Evolutionary conservation across 2,329 filamentous ascomycete genomes (phyloP).

Genomic region (Didymella segeticola): DNA sequence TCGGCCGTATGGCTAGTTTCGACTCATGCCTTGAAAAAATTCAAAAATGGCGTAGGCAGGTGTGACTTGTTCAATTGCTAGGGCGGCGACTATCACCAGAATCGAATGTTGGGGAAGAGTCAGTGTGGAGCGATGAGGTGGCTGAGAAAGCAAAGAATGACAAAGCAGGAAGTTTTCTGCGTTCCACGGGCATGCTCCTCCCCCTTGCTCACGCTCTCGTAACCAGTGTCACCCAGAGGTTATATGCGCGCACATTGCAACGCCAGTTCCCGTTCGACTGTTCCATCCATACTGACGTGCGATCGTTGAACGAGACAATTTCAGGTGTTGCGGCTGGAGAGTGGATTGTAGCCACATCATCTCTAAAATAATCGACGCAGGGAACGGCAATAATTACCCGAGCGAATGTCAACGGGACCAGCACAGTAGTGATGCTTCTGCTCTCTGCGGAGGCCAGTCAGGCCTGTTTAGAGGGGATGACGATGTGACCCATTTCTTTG

Average conservation of each 20-base stretch:
- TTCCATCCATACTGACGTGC: not conserved
- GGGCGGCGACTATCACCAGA: constrained; percentile 6
- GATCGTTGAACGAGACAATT: not conserved
- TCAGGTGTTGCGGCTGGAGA: constrained; percentile 17
- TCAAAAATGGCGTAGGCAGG: not conserved
- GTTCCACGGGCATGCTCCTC: not conserved
- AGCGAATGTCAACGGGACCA: constrained; percentile 1
- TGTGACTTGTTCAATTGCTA: not conserved
- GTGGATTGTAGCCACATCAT: constrained; percentile 3
- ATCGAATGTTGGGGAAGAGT: not conserved
- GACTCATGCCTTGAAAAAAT: constrained; percentile 2
- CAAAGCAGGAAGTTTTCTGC: constrained; percentile 4
- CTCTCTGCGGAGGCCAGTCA: not conserved
- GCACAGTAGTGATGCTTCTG: not conserved
- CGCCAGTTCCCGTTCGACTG: not conserved
- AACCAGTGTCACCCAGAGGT: no score
- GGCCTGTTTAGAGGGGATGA: not conserved
- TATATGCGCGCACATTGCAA: no score
- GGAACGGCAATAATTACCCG: constrained; percentile 4
- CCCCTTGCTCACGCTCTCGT: no score
- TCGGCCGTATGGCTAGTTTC: not conserved
- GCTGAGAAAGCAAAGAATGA: constrained; percentile 1
- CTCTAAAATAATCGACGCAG: not conserved
- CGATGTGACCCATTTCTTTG: not conserved
- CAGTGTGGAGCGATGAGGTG: not conserved